A percentile compares a stretch with the other conserved stretches of the same genome.
Evolutionary conservation across 345 rosid genomes (phyloP).

Genomic region (Syzygium oleosum): DNA sequence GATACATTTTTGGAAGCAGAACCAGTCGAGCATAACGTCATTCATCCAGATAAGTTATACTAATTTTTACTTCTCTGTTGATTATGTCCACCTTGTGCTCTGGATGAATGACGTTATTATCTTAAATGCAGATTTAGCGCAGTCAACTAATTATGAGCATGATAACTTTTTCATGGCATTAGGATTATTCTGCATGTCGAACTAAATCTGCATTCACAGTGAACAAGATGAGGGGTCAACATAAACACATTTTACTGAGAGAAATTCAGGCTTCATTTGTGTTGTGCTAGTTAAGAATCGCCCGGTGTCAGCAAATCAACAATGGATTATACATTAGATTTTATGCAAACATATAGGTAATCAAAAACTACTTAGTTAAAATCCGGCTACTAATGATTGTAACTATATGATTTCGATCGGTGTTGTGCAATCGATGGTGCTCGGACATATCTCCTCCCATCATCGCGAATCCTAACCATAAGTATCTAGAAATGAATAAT

Average conservation of each 20-base stretch:
- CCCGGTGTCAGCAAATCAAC: neutral
- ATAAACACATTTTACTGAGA: neutral
- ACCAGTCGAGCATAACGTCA: too few relatives aligned
- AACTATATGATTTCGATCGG: too few relatives aligned
- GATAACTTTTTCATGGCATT: neutral
- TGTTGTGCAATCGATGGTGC: neutral
- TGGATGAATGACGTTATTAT: too few relatives aligned
- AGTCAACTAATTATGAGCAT: neutral
- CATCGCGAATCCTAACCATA: neutral
- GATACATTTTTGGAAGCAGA: neutral
- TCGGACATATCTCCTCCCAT: neutral
- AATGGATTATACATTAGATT: neutral
- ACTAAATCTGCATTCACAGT: neutral
- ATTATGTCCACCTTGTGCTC: too few relatives aligned
- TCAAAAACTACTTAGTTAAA: too few relatives aligned
- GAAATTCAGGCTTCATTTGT: neutral
- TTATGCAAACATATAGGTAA: neutral
- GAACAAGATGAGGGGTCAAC: neutral
- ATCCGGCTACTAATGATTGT: too few relatives aligned
- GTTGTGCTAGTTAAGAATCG: neutral
- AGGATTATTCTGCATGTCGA: neutral
- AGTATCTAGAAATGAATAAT: neutral
- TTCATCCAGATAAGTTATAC: too few relatives aligned
- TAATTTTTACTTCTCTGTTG: too few relatives aligned
- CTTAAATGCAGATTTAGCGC: too few relatives aligned